phyloP scores from a whole-genome alignment of 2,329 filamentous ascomycete species.

The Chrysosporium keratinophilum region DNA sequence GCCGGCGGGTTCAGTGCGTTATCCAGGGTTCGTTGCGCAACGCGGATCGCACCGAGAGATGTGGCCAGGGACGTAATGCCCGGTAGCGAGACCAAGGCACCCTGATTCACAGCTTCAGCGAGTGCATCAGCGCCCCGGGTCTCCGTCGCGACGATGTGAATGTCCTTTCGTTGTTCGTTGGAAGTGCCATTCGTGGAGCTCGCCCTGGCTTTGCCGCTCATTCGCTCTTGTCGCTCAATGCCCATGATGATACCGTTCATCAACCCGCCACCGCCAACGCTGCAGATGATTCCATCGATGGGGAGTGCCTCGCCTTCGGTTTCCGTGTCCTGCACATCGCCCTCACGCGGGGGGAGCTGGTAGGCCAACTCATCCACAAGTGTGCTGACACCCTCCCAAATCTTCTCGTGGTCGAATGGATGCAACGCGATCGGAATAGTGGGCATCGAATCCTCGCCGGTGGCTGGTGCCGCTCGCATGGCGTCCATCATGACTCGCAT shows the following conservation, averaged over 20 bases:
- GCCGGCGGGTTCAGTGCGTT: slow-evolving; percentile 44
- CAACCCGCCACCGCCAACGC: slow-evolving; percentile 69
- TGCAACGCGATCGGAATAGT: slow-evolving; percentile 35
- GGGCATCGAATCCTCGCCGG: slow-evolving; percentile 18
- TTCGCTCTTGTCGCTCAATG: slow-evolving; percentile 42
- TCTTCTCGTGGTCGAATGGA: slow-evolving; percentile 37
- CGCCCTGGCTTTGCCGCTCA: slow-evolving; percentile 18
- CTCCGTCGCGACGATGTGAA: slow-evolving; percentile 60
- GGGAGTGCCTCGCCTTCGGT: slow-evolving; percentile 26
- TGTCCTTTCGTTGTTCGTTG: slow-evolving; percentile 17
- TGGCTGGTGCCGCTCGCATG: background rate
- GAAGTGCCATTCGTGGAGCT: slow-evolving; percentile 15
- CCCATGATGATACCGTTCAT: slow-evolving; percentile 66
- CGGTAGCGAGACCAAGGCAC: slow-evolving; percentile 51
- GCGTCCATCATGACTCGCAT: slow-evolving; percentile 31
- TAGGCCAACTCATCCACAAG: slow-evolving; percentile 36
- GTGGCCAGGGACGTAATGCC: slow-evolving; percentile 67
- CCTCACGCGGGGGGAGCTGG: slow-evolving; percentile 30
- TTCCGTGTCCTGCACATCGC: slow-evolving; percentile 24
- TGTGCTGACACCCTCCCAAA: slow-evolving; percentile 39
- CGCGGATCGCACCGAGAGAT: slow-evolving; percentile 61
- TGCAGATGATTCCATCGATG: slow-evolving; percentile 63
- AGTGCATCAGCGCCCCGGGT: slow-evolving; percentile 64
- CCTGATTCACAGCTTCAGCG: slow-evolving; percentile 45
- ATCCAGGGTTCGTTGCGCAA: slow-evolving; percentile 57